Evolutionary conservation across 2,329 filamentous ascomycete genomes (phyloP).

Genomic region (Hyphodiscus sp.): DNA sequence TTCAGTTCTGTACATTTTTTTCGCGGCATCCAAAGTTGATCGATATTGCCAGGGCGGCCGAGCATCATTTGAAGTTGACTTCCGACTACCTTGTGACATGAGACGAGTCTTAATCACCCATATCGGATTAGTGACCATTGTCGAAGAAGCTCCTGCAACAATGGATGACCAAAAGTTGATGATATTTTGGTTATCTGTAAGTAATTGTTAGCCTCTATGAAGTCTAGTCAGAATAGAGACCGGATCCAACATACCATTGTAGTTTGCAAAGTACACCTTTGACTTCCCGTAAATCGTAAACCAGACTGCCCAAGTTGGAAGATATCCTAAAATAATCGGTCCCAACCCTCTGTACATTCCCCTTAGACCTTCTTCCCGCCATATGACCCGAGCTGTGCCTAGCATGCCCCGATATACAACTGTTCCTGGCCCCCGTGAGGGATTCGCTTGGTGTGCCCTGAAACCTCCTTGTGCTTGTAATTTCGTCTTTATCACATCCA

Average conservation of each 20-base stretch:
- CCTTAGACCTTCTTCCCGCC: slow-evolving; percentile 77
- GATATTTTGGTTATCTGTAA: slow-evolving; percentile 64
- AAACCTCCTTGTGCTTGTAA: slow-evolving; percentile 92
- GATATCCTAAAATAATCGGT: slow-evolving; percentile 89
- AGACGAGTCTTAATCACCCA: slow-evolving; percentile 99
- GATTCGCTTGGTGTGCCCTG: slow-evolving; percentile 31
- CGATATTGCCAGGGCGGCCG: slow-evolving; percentile 84
- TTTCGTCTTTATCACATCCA: slow-evolving; percentile 99
- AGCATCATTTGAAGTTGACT: slow-evolving; percentile 44
- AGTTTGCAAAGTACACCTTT: slow-evolving; percentile 64
- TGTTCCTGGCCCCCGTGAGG: slow-evolving; percentile 32
- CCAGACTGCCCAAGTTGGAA: slow-evolving; percentile 98
- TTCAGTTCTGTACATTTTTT: slow-evolving; percentile 92
- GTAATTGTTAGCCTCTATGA: slow-evolving; percentile 9
- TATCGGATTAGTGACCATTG: slow-evolving; percentile 91
- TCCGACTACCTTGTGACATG: slow-evolving; percentile 79
- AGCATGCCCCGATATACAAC: slow-evolving; percentile 76
- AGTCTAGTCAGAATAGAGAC: slow-evolving; percentile 11
- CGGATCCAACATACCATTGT: slow-evolving; percentile 47
- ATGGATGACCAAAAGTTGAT: slow-evolving; percentile 87
- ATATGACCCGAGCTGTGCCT: slow-evolving; percentile 80
- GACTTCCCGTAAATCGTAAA: slow-evolving; percentile 93
- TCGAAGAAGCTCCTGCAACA: slow-evolving; percentile 85
- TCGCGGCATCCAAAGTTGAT: slow-evolving; percentile 82
- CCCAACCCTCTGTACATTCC: slow-evolving; percentile 92